These are phyloP conservation scores for Brachypodium distachyon DNA, from an alignment of 202 grass and related monocot species.

Conservation along the genomic window DNA sequence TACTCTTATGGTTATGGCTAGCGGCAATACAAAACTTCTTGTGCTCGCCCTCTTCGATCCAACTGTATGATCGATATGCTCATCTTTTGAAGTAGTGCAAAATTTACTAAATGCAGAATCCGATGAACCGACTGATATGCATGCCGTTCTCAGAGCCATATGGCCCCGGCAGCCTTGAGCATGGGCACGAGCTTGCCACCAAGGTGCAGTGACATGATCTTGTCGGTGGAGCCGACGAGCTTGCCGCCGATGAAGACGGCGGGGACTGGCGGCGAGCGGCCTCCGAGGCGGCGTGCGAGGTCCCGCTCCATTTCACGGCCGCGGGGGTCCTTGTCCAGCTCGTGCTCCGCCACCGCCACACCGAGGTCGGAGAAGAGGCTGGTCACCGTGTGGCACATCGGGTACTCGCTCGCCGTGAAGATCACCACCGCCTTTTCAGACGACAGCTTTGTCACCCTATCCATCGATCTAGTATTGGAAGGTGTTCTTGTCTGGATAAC, in stretches of 20 bases:
- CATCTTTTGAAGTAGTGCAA: too few species aligned
- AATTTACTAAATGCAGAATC: background rate
- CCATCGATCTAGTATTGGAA: conserved; percentile 43
- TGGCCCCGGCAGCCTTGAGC: conserved; percentile 62
- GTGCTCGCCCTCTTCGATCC: background rate
- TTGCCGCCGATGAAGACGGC: conserved; percentile 65
- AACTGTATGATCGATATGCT: background rate
- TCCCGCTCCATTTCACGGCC: conserved; percentile 77
- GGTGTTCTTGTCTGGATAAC: background rate
- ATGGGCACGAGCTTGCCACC: conserved; percentile 57
- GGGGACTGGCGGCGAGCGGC: conserved; percentile 45
- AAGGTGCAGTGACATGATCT: conserved; percentile 71
- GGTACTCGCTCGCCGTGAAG: conserved; percentile 48
- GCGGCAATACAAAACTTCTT: background rate
- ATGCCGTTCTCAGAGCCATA: conserved; percentile 89
- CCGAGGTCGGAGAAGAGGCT: conserved; percentile 56
- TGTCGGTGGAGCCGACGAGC: conserved; percentile 59
- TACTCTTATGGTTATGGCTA: background rate
- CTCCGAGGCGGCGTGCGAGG: conserved; percentile 46
- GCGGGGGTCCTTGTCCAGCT: conserved; percentile 59
- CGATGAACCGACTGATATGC: too few species aligned
- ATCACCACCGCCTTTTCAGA: conserved; percentile 62
- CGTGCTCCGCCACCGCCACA: conserved; percentile 47
- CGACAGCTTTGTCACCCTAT: conserved; percentile 53
- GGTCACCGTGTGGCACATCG: conserved; percentile 67